Conservation (phyloP, 768 basidiomycete species). For the Tylopilus plumbeoviolaceoides region DNA sequence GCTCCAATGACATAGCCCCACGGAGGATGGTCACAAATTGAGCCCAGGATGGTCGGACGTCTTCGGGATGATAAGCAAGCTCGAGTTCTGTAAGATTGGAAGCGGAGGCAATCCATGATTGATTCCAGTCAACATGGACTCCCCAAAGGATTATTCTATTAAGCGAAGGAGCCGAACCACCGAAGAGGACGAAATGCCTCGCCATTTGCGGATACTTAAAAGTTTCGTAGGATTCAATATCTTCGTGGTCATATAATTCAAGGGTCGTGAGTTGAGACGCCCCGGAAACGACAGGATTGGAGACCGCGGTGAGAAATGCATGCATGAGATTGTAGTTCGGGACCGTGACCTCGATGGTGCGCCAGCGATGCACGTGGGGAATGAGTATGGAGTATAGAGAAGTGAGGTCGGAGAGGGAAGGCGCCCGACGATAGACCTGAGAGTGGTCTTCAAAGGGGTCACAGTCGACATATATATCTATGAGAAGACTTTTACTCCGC, state of each 20-base stretch:
- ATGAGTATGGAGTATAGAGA: background rate
- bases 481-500: constrained; percentile 51
- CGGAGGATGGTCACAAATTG: background rate
- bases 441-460: constrained; percentile 24
- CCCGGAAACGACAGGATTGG: background rate
- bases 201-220: background rate
- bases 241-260: background rate
- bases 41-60: background rate
- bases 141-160: background rate
- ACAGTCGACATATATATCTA: constrained; percentile 51
- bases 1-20: background rate
- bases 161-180: background rate
- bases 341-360: background rate
- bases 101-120: background rate
- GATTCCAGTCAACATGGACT: background rate
- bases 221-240: background rate
- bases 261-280: background rate
- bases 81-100: background rate
- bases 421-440: constrained; percentile 2
- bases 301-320: background rate
- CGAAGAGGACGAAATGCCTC: background rate
- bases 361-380: background rate
- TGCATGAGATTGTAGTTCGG: background rate
- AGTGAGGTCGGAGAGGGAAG: background rate
- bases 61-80: background rate